A percentile compares a stretch with the other conserved stretches of the same genome.
These are phyloP conservation scores for Podospora didyma DNA, from an alignment of 495 filamentous ascomycete genomes.

Conservation along the genomic window DNA sequence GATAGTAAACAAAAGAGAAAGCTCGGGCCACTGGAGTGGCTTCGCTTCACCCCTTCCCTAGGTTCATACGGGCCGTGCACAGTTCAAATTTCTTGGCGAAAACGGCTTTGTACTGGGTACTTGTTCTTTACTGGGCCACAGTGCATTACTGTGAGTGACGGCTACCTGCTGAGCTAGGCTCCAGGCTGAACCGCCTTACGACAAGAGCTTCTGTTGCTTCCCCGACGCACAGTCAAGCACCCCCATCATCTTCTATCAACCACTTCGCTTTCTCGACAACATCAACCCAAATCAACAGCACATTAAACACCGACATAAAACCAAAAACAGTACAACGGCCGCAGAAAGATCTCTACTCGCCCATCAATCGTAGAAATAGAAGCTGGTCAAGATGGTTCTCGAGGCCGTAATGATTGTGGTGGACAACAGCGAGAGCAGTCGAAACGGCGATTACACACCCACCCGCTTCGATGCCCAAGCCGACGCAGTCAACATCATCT, in stretches of 20 bases:
- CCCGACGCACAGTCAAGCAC: too few species aligned
- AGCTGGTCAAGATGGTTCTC: slow-evolving; percentile 49
- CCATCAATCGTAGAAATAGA: neutral
- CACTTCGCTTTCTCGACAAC: neutral
- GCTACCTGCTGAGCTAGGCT: neutral
- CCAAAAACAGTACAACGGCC: neutral
- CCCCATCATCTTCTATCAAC: neutral
- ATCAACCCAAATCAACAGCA: neutral
- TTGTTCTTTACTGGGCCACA: neutral
- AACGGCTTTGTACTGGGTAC: neutral
- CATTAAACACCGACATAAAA: neutral
- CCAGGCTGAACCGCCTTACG: slow-evolving; percentile 28
- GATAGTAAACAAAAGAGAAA: slow-evolving; percentile 34
- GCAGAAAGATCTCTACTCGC: neutral
- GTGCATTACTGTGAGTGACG: neutral
- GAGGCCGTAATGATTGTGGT: slow-evolving; percentile 70
- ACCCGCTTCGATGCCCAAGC: slow-evolving; percentile 93
- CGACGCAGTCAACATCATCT: slow-evolving; percentile 92
- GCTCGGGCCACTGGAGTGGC: slow-evolving; percentile 7
- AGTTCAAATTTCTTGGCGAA: neutral
- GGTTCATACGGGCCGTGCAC: neutral
- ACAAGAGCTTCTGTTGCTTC: slow-evolving; percentile 8
- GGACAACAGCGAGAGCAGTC: slow-evolving; percentile 96
- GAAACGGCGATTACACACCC: slow-evolving; percentile 94
- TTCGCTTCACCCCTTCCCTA: neutral